Conservation (phyloP, 768 basidiomycete species). For the Cyclocybe aegerita region DNA sequence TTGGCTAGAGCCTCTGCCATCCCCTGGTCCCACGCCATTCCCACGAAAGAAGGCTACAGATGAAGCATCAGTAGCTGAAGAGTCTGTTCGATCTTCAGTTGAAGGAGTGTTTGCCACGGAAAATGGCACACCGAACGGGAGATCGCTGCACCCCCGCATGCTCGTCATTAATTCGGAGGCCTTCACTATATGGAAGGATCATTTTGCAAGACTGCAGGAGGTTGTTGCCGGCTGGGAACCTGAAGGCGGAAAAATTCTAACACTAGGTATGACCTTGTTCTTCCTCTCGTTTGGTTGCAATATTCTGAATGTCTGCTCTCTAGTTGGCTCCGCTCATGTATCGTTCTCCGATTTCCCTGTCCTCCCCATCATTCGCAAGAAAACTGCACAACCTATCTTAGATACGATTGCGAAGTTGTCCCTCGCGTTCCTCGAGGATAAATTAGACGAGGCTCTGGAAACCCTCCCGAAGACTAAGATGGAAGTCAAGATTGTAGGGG, state of each 20-base stretch:
- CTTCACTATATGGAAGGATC: slow-evolving; percentile 79
- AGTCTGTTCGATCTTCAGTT: not conserved
- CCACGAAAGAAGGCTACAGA: not conserved
- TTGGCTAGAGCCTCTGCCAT: slow-evolving; percentile 77
- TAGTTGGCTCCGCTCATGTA: slow-evolving; percentile 44
- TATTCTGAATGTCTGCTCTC: not conserved
- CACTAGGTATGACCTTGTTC: slow-evolving; percentile 38
- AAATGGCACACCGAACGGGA: not conserved
- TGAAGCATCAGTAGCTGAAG: slow-evolving; percentile 2
- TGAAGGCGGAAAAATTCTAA: slow-evolving; percentile 40
- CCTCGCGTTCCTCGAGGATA: slow-evolving; percentile 41
- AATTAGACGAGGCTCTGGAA: slow-evolving; percentile 32
- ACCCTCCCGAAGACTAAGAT: slow-evolving; percentile 31
- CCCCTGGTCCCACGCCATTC: slow-evolving; percentile 49
- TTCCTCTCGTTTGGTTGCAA: not conserved
- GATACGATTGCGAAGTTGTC: slow-evolving; percentile 35
- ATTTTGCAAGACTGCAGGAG: slow-evolving; percentile 59
- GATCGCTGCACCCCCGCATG: slow-evolving; percentile 33
- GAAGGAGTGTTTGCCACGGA: not conserved
- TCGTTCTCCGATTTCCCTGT: slow-evolving; percentile 49
- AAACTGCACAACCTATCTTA: slow-evolving; percentile 30
- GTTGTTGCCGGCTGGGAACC: slow-evolving; percentile 58
- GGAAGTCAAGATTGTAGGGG: slow-evolving; percentile 39
- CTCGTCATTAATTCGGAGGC: slow-evolving; percentile 75
- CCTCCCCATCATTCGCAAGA: slow-evolving; percentile 39